Conservation (phyloP, 257 asterid species). For the Ajuga chamaepitys region DNA sequence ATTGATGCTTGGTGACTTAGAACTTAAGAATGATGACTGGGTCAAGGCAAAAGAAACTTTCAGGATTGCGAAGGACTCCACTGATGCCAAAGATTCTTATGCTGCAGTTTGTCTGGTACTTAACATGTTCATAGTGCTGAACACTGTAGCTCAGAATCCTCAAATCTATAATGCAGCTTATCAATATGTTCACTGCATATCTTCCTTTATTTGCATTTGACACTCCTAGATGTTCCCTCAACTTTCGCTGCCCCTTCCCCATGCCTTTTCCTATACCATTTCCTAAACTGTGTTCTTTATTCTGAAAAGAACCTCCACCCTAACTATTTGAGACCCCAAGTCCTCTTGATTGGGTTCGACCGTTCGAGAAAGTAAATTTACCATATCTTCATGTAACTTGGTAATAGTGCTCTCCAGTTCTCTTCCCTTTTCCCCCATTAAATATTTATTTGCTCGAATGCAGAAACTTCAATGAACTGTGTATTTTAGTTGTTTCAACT, state of each 20-base stretch:
- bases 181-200: not conserved
- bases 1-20: conserved; percentile 95
- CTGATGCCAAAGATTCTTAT: conserved; percentile 78
- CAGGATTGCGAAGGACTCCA: conserved; percentile 70
- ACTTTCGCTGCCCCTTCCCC: not conserved
- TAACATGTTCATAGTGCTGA: conserved; percentile 9
- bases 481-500: too few species aligned
- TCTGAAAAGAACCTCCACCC: not conserved
- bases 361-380: too few species aligned
- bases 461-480: not conserved
- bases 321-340: not conserved
- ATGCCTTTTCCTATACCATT: not conserved
- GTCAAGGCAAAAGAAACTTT: conserved; percentile 98
- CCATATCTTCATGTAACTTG: not conserved
- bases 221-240: not conserved
- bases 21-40: conserved; percentile 99
- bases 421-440: not conserved
- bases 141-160: too few species aligned
- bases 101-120: conserved; percentile 94
- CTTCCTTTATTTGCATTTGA: not conserved
- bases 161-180: not conserved
- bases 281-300: not conserved
- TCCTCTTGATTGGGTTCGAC: too few species aligned
- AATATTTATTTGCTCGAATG: not conserved
- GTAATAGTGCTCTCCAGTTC: not conserved